Conservation (phyloP, 306 rosid species). For the Sophora flavescens region DNA sequence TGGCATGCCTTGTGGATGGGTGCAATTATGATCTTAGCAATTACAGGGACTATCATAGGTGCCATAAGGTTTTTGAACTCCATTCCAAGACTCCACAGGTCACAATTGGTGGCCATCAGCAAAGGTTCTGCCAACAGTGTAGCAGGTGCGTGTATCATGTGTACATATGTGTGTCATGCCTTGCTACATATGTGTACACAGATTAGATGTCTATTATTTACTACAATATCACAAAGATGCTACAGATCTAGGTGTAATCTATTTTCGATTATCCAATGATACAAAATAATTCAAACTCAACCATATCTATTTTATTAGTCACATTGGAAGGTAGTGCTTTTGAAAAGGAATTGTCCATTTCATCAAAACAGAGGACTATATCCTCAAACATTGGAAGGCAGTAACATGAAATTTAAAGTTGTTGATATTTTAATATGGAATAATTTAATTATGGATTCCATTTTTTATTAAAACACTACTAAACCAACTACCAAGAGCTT, state of each 20-base stretch:
- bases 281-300: constrained; percentile 32
- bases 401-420: no score
- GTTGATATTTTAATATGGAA: no score
- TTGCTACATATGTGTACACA: no score
- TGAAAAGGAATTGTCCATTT: constrained; percentile 35
- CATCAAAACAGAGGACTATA: not conserved
- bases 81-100: constrained; percentile 93
- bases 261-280: not conserved
- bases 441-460: no score
- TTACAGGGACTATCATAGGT: constrained; percentile 88
- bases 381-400: constrained; percentile 4
- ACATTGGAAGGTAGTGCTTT: constrained; percentile 19
- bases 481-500: no score
- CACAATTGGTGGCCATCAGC: constrained; percentile 79
- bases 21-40: constrained; percentile 84
- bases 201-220: no score
- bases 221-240: no score
- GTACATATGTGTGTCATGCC: not conserved
- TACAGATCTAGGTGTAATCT: no score
- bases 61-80: constrained; percentile 96
- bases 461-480: no score
- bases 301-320: not conserved
- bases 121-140: constrained; percentile 98
- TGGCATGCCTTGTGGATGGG: constrained; percentile 88
- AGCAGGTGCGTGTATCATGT: constrained; percentile 71